phyloP scores from a whole-genome alignment of 129 eudicot genomes.

The Saposhnikovia divaricata region DNA sequence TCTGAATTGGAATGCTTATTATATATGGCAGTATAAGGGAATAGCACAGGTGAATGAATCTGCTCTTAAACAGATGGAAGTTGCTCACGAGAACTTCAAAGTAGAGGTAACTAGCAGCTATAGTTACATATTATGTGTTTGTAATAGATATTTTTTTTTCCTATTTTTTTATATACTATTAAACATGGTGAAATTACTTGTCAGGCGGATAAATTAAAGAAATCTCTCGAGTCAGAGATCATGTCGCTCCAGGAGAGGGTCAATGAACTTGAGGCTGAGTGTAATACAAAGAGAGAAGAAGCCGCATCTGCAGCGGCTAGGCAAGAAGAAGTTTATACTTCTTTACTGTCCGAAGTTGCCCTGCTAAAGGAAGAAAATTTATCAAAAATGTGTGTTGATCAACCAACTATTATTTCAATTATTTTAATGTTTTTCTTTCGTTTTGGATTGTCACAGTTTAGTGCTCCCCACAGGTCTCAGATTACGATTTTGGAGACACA shows the following conservation, averaged over 20 bases:
- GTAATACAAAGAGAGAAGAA: slow-evolving; percentile 51
- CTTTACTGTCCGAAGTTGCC: slow-evolving; percentile 45
- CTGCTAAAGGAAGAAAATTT: slow-evolving; percentile 55
- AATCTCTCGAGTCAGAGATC: slow-evolving; percentile 62
- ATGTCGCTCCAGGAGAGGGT: slow-evolving; percentile 47
- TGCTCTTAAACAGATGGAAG: slow-evolving; percentile 78
- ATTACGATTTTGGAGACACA: slow-evolving; percentile 50
- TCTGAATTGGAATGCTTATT: background rate
- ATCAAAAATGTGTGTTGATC: slow-evolving; percentile 27
- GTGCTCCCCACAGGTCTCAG: slow-evolving; percentile 22
- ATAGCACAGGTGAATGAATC: slow-evolving; percentile 81
- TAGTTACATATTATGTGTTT: background rate
- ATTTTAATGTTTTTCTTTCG: background rate
- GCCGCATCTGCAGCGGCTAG: slow-evolving; percentile 54
- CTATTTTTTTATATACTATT: background rate
- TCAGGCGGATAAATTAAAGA: slow-evolving; percentile 54
- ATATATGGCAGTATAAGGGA: slow-evolving; percentile 50
- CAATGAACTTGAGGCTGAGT: slow-evolving; percentile 57
- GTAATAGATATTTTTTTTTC: background rate
- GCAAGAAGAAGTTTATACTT: slow-evolving; percentile 65
- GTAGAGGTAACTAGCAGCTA: slow-evolving; percentile 28
- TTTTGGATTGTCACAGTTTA: background rate
- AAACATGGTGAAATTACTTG: background rate
- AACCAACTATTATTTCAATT: background rate
- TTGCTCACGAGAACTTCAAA: slow-evolving; percentile 51